Percentiles rank a stretch among this genome's conserved stretches.
phyloP scores from a whole-genome alignment of 495 filamentous ascomycete species.

The Xylaria curta region DNA sequence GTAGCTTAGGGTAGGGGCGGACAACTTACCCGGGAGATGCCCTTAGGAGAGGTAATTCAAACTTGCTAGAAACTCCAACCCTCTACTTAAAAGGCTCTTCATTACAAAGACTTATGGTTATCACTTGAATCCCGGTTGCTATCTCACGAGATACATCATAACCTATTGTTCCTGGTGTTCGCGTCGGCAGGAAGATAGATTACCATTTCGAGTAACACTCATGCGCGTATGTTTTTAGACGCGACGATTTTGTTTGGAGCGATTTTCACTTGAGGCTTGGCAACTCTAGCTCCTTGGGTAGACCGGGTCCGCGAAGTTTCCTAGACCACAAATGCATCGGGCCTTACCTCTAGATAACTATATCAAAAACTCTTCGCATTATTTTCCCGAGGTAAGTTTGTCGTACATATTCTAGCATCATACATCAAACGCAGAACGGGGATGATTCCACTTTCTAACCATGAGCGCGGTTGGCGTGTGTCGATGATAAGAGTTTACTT shows the following conservation, averaged over 20 bases:
- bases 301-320: neutral
- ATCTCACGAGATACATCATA: neutral
- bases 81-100: neutral
- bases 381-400: neutral
- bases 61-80: neutral
- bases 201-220: neutral
- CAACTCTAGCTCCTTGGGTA: neutral
- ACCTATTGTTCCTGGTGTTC: neutral
- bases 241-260: neutral
- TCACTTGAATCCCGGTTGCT: too few relatives aligned
- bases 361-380: neutral
- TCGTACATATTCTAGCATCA: neutral
- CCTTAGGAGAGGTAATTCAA: neutral
- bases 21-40: neutral
- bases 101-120: too few relatives aligned
- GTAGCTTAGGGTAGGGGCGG: neutral
- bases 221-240: neutral
- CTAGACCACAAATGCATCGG: neutral
- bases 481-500: constrained; percentile 16
- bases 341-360: neutral
- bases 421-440: neutral
- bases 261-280: neutral
- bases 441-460: neutral
- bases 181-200: neutral
- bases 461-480: neutral